Evolutionary conservation across 352 stramenopile species (phyloP).

Genomic region (Globisporangium heterothallicum): DNA sequence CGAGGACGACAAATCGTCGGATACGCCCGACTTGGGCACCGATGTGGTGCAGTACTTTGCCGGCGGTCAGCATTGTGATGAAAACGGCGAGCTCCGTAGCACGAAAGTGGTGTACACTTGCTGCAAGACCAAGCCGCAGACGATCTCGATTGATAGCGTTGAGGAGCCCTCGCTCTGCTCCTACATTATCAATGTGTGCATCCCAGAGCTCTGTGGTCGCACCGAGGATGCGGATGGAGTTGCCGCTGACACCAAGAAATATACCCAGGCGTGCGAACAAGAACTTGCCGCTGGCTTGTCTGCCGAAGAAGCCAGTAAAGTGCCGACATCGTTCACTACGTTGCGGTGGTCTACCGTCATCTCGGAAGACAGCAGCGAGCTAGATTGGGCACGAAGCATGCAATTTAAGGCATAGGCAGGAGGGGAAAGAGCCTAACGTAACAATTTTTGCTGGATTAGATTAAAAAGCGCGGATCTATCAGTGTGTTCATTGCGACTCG

Average conservation of each 20-base stretch:
- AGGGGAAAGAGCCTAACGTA: constrained; percentile 6
- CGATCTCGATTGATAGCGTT: constrained; percentile 58
- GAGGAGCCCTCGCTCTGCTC: constrained; percentile 79
- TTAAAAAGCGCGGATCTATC: constrained; percentile 63
- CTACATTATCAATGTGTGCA: constrained; percentile 75
- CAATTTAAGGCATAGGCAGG: constrained; percentile 42
- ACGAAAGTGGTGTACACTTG: constrained; percentile 75
- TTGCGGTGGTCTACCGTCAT: constrained; percentile 77
- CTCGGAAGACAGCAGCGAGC: constrained; percentile 78
- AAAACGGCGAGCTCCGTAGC: constrained; percentile 70
- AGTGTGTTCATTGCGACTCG: constrained; percentile 53
- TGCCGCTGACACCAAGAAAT: constrained; percentile 23
- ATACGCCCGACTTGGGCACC: constrained; percentile 18
- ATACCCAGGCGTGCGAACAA: constrained; percentile 43
- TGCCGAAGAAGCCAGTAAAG: constrained; percentile 15
- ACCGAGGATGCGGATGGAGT: constrained; percentile 11
- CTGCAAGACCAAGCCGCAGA: constrained; percentile 57
- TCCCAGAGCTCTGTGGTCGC: constrained; percentile 65
- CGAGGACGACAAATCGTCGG: constrained; percentile 18
- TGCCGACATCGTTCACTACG: constrained; percentile 52
- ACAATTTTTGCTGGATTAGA: constrained; percentile 30
- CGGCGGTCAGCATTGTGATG: constrained; percentile 75
- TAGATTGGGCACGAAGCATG: constrained; percentile 74
- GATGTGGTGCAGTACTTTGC: constrained; percentile 72
- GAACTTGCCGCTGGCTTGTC: constrained; percentile 28